phyloP scores from a whole-genome alignment of 345 rosid species.

The Stellera chamaejasme region DNA sequence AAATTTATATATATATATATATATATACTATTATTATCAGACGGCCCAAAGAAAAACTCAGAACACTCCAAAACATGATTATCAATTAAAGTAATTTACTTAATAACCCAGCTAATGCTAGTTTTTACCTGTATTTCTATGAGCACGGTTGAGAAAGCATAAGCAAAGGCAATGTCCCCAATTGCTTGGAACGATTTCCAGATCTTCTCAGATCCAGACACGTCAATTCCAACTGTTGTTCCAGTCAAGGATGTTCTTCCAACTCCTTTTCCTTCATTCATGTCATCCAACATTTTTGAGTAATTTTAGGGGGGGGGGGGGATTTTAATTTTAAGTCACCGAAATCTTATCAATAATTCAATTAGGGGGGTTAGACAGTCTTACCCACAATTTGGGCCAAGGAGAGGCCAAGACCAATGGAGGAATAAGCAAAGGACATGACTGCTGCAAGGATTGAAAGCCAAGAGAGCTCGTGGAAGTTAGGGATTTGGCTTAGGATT shows the following conservation, averaged over 20 bases:
- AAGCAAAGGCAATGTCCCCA: slow-evolving; percentile 91
- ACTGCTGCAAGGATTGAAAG: slow-evolving; percentile 77
- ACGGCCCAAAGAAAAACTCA: too few species aligned
- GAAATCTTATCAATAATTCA: too few species aligned
- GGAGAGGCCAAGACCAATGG: slow-evolving; percentile 73
- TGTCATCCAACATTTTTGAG: neutral
- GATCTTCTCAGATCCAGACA: slow-evolving; percentile 58
- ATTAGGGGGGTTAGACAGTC: neutral
- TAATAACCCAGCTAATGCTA: too few species aligned
- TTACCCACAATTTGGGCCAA: slow-evolving; percentile 48
- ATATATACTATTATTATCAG: too few species aligned
- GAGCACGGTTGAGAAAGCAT: slow-evolving; percentile 67
- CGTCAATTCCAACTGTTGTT: slow-evolving; percentile 50
- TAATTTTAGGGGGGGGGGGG: neutral
- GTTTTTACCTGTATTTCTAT: slow-evolving; percentile 67
- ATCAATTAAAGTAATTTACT: too few species aligned
- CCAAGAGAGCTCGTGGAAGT: slow-evolving; percentile 84
- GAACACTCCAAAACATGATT: too few species aligned
- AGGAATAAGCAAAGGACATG: slow-evolving; percentile 79
- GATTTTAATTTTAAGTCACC: too few species aligned
- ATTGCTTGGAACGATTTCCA: slow-evolving; percentile 73
- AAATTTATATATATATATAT: too few species aligned
- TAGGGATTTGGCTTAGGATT: slow-evolving; percentile 73
- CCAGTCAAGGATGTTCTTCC: slow-evolving; percentile 54
- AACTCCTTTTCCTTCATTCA: slow-evolving; percentile 8